These are phyloP conservation scores for Wallemia mellicola DNA, from an alignment of 1,284 basidiomycete genomes.

Conservation along the genomic window DNA sequence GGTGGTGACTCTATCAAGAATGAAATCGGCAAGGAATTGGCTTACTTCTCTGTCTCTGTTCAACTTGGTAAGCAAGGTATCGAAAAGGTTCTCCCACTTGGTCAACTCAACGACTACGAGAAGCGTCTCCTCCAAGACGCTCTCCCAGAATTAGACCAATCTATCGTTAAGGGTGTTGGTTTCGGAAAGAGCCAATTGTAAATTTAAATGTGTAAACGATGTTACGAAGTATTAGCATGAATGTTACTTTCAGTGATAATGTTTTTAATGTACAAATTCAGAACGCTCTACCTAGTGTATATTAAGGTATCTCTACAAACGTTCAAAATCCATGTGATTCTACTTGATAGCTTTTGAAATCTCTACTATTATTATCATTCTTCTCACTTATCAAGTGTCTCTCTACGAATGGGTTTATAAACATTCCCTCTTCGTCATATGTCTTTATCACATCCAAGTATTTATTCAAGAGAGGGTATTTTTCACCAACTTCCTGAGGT, in stretches of 20 bases:
- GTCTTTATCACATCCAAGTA: constrained; percentile 43
- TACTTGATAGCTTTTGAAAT: not conserved
- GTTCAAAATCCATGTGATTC: not conserved
- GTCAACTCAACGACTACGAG: constrained; percentile 43
- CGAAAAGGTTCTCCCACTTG: constrained; percentile 58
- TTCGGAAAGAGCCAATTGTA: not conserved
- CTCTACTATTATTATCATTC: constrained; percentile 2
- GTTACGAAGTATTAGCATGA: not conserved
- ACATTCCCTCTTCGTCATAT: constrained; percentile 51
- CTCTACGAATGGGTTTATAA: constrained; percentile 25
- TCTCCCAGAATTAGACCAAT: constrained; percentile 31
- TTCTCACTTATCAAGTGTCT: constrained; percentile 18
- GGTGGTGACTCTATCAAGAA: constrained; percentile 16
- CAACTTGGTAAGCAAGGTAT: constrained; percentile 83
- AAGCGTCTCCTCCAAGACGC: constrained; percentile 59
- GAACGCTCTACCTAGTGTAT: not conserved
- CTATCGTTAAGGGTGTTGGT: not conserved
- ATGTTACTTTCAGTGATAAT: no score
- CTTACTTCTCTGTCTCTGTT: constrained; percentile 69
- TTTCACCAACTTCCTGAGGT: constrained; percentile 29
- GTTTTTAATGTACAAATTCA: no score
- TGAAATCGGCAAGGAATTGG: constrained; percentile 23
- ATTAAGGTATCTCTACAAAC: no score
- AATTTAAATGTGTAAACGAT: not conserved
- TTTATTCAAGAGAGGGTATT: constrained; percentile 33